Conservation (phyloP, 257 asterid species). For the Salvia miltiorrhiza region DNA sequence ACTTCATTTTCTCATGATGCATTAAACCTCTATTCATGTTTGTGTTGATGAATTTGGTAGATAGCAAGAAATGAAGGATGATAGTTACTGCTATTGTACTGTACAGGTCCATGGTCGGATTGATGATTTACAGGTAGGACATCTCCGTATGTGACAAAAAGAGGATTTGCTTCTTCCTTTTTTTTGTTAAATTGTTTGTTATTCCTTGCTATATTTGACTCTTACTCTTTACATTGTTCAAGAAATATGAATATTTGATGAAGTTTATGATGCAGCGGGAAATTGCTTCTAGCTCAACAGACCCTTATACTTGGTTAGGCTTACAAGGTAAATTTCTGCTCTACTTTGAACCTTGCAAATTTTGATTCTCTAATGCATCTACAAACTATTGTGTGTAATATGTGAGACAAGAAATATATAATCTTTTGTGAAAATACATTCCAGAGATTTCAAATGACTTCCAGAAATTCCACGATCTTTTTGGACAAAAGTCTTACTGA, state of each 20-base stretch:
- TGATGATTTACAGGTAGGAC: slow-evolving; percentile 67
- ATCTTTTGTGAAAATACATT: not conserved
- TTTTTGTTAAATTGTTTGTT: not conserved
- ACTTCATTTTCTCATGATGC: not conserved
- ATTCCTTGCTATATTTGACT: not conserved
- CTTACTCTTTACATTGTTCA: not conserved
- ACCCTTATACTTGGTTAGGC: not conserved
- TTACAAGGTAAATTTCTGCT: slow-evolving; percentile 4
- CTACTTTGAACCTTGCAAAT: not conserved
- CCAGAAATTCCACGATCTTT: not conserved
- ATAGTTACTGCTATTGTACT: slow-evolving; percentile 32
- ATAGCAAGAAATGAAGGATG: not conserved
- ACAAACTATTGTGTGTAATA: not conserved
- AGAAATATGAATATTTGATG: not conserved
- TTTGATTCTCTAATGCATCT: not conserved
- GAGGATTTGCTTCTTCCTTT: not conserved
- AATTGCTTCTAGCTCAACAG: slow-evolving; percentile 21
- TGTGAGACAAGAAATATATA: not conserved
- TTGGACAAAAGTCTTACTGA: too few species aligned
- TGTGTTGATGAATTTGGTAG: not conserved
- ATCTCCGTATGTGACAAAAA: slow-evolving; percentile 33
- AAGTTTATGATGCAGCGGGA: slow-evolving; percentile 48
- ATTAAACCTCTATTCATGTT: not conserved
- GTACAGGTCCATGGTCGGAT: slow-evolving; percentile 79
- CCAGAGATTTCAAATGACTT: not conserved